Base-by-base conservation (phyloP, 805 yeast species). In the Cyberlindnera petersonii region DNA sequence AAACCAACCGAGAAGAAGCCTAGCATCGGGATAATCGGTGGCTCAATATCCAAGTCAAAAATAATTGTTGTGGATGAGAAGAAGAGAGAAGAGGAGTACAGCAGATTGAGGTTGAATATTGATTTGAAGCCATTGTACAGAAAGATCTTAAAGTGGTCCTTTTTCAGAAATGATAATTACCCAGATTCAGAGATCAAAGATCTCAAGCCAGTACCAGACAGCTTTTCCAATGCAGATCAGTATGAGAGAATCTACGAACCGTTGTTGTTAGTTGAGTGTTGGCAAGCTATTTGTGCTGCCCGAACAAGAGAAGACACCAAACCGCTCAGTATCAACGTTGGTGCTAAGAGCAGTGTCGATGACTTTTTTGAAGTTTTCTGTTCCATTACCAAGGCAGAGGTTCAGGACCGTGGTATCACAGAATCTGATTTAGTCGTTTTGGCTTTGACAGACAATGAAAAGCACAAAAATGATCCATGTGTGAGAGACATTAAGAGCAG, bases 311-410 rank as follows among this genome's bases (percentile, higher is more conserved):
- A 66, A 13, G 74, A 73, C 9, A 54, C 55, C 24, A 61, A 52
- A 5, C 88, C 95, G 1, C 82, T 89, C 56, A 72, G 71, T 22
- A 50, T 89, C 3, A 65, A 75, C 3, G 66, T 89, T 15, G 97
- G 95, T 4, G 84, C 87, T 24, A 73, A 96, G 49, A 75, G 87
- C 2, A 78, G 86, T 1, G 82, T 86, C 13, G 95, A 88, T 50
- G 82, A 85, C 11, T 93, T 91, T 56, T 85, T 82, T 55, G 98
- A 91, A 52, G 82, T 91, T 5, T 85, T 80, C 60, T 83, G 86
- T 8, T 78, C 93, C 0, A 67, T 85, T 11, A 74, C 76, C 10
- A 77, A 75, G 43, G 55, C 66, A 0, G 66, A 67, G 7, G 48
- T 83, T 7, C 61, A 64, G 13, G 82, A 77, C 1, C 56, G 74